These are phyloP conservation scores for Salix purpurea DNA, from an alignment of 345 rosid genomes.

Conservation along the genomic window DNA sequence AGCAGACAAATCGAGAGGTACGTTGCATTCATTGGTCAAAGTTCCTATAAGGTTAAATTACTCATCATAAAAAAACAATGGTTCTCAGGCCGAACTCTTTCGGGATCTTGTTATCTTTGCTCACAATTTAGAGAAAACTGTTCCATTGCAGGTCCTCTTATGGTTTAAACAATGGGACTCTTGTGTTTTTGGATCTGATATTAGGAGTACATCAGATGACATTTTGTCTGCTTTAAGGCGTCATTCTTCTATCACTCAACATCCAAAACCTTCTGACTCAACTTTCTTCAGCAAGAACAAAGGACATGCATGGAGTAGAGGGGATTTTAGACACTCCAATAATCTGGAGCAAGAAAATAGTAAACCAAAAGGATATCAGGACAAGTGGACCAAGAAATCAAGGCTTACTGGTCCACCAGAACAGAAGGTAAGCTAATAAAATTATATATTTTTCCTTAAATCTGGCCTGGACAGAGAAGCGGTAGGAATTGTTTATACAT, in stretches of 20 bases:
- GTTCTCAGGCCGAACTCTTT: constrained; percentile 4
- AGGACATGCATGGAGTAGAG: constrained; percentile 46
- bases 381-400: constrained; percentile 45
- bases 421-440: constrained; percentile 56
- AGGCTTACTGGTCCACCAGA: constrained; percentile 69
- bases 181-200: constrained; percentile 91
- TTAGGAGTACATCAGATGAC: constrained; percentile 84
- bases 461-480: neutral
- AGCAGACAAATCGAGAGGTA: constrained; percentile 96
- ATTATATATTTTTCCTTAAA: neutral
- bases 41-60: neutral
- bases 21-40: constrained; percentile 1
- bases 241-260: constrained; percentile 64
- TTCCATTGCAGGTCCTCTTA: constrained; percentile 60
- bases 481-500: constrained; percentile 4
- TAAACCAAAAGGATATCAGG: constrained; percentile 38
- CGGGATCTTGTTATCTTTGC: neutral
- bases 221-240: constrained; percentile 80
- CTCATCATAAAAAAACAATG: too few relatives aligned
- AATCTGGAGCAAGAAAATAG: constrained; percentile 30
- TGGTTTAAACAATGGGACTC: constrained; percentile 99
- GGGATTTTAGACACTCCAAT: constrained; percentile 36
- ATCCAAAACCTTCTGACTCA: constrained; percentile 44
- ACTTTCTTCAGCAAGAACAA: constrained; percentile 42
- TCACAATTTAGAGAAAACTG: constrained; percentile 1